Percentiles rank a stretch among this genome's conserved stretches.
Conservation (phyloP, 257 asterid genomes). For the Coffea eugenioides region DNA sequence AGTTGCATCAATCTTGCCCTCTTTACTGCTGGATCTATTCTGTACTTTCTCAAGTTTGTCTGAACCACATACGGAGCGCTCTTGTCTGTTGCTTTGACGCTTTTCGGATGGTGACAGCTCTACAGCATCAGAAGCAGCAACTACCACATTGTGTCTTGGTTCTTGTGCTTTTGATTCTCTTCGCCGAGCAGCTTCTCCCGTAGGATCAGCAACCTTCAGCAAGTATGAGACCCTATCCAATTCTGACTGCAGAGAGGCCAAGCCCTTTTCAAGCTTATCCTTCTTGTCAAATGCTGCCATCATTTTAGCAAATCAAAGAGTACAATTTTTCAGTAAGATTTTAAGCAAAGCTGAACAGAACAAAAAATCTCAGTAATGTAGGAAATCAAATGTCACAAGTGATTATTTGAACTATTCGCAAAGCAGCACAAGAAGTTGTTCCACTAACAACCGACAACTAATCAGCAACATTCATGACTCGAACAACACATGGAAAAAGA, state of each 20-base stretch:
- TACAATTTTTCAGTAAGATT: background rate
- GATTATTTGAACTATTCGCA: background rate
- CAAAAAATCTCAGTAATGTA: background rate
- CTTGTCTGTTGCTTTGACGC: constrained; percentile 27
- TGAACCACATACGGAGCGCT: constrained; percentile 29
- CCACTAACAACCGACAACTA: background rate
- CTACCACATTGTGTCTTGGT: constrained; percentile 26
- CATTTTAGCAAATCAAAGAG: background rate
- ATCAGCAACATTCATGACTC: background rate
- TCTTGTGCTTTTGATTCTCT: constrained; percentile 49
- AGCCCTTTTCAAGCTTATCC: constrained; percentile 56
- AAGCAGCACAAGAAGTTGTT: background rate
- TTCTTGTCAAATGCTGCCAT: constrained; percentile 61
- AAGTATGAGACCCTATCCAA: constrained; percentile 80
- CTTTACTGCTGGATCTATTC: constrained; percentile 33
- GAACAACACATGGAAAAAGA: background rate
- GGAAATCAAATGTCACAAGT: background rate
- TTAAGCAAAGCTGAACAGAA: background rate
- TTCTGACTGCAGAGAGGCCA: constrained; percentile 68
- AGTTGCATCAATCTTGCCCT: constrained; percentile 23
- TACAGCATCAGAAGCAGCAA: constrained; percentile 26
- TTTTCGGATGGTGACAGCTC: constrained; percentile 25
- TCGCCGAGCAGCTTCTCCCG: constrained; percentile 78
- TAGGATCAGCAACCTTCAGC: constrained; percentile 90
- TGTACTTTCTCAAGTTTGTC: constrained; percentile 32